A percentile compares a stretch with the other conserved stretches of the same genome.
Conservation (phyloP, 108 stramenopile genomes). For the Cyclotella baltica region DNA sequence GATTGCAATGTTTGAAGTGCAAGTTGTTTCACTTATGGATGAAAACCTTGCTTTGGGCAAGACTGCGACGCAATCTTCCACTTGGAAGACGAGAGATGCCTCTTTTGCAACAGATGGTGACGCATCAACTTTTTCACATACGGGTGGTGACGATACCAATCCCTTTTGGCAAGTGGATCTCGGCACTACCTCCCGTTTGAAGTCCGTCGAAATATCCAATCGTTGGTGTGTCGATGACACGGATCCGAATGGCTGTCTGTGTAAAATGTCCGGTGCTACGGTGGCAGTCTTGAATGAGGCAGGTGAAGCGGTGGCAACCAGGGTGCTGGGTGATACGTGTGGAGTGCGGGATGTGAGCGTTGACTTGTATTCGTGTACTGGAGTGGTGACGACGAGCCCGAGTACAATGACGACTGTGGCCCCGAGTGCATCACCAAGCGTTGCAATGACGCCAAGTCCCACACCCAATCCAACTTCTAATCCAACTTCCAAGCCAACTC, state of each 20-base stretch:
- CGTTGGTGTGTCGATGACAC: background rate
- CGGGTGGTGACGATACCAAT: background rate
- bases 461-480: no score
- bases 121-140: background rate
- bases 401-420: no score
- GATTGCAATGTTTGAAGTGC: background rate
- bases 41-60: background rate
- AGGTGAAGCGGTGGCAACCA: background rate
- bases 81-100: background rate
- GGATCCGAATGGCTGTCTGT: background rate
- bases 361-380: no score
- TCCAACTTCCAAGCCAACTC: no score
- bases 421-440: no score
- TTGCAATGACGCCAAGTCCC: no score
- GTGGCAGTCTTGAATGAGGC: background rate
- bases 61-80: background rate
- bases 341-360: background rate
- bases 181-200: background rate
- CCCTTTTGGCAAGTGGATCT: background rate
- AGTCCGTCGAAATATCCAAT: background rate
- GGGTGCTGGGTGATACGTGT: background rate
- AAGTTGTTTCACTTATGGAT: background rate
- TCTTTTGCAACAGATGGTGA: background rate
- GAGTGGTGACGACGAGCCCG: no score
- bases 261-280: background rate